Evolutionary conservation across 2,329 filamentous ascomycete species (phyloP).

Genomic region (Amylocarpus encephaloides): DNA sequence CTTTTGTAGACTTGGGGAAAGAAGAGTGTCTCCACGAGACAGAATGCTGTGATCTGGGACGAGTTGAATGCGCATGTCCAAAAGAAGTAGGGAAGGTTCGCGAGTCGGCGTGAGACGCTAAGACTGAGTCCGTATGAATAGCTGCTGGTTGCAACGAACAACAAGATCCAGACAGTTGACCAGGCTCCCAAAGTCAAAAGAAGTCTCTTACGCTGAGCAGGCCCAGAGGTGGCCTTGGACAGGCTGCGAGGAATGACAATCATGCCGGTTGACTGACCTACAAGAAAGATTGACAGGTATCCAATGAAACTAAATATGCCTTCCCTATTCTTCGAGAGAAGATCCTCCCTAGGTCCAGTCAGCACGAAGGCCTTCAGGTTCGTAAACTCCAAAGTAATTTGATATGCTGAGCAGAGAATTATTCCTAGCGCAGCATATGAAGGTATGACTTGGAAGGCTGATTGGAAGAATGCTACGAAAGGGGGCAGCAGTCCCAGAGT

Average conservation of each 20-base stretch:
- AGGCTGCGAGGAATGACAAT: constrained; percentile 62
- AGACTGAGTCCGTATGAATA: constrained; percentile 66
- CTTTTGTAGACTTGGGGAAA: constrained; percentile 65
- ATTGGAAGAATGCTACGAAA: constrained; percentile 78
- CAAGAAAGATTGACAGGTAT: constrained; percentile 90
- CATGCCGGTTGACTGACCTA: constrained; percentile 78
- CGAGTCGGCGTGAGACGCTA: constrained; percentile 77
- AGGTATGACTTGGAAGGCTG: constrained; percentile 61
- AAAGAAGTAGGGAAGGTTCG: constrained; percentile 87
- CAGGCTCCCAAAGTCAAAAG: constrained; percentile 59
- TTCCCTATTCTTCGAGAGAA: constrained; percentile 87
- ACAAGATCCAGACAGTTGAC: constrained; percentile 58
- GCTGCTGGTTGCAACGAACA: constrained; percentile 65
- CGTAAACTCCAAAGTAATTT: constrained; percentile 69
- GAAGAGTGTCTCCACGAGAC: constrained; percentile 67
- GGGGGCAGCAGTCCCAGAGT: constrained; percentile 84
- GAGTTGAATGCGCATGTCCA: constrained; percentile 93
- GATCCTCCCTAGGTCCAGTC: constrained; percentile 67
- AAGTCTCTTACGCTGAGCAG: constrained; percentile 49
- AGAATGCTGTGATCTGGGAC: constrained; percentile 73
- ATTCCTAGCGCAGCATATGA: constrained; percentile 73
- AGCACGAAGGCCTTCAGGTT: constrained; percentile 77
- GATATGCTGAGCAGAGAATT: constrained; percentile 62
- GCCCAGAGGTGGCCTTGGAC: constrained; percentile 36
- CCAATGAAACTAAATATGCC: constrained; percentile 93